Base-by-base conservation (phyloP, 371 early-diverging fungal species). In the Mucor sp. region DNA sequence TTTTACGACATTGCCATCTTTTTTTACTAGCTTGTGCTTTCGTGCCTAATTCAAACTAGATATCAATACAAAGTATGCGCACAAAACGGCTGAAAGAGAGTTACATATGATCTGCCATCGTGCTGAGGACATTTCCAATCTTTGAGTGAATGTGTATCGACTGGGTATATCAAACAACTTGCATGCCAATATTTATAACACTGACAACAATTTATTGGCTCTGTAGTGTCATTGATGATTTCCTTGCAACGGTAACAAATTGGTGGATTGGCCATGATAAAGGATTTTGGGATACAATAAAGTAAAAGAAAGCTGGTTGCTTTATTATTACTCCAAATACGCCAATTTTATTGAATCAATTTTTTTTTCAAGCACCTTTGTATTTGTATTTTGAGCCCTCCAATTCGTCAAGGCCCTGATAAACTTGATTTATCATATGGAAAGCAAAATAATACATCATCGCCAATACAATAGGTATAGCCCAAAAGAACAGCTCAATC, bases 41-140 rank as follows among this genome's bases (percentile, higher is more conserved):
- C 15, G 47, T 27, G 43, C n/a, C n/a, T 60, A n/a, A 17, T 30
- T 15, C 6, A 14, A n/a, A 28, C 21, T 25, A 27, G 17, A 65
- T 60, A 17, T 66, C 17, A 59, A 35, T 56, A 17, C 9, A 17
- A 3, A 19, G 33, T 21, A 21, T 9, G 11, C 11, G 5, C 9
- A 23, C 25, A 23, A 21, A 21, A 11, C 23, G 2, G 21, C 47
- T 25, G 12, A 21, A 12, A 25, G 12, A 25, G 28, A 8, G 33
- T 65, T 66, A 66, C 66, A 8, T 30, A 30, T 7, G 60, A 60
- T 55, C 88, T 87, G 55, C 94, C 93, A 9, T 79, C 89, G 72
- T 96, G 96, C 62, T 83, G 87, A 9, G 96, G 96, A 69, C 96
- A 96, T 90, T 89, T 94, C 96, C 96, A 96, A 50, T 86, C 83